A percentile compares a stretch with the other conserved stretches of the same genome.
Evolutionary conservation across 2,329 filamentous ascomycete species (phyloP).

Genomic region (Fusarium sulawesiense): DNA sequence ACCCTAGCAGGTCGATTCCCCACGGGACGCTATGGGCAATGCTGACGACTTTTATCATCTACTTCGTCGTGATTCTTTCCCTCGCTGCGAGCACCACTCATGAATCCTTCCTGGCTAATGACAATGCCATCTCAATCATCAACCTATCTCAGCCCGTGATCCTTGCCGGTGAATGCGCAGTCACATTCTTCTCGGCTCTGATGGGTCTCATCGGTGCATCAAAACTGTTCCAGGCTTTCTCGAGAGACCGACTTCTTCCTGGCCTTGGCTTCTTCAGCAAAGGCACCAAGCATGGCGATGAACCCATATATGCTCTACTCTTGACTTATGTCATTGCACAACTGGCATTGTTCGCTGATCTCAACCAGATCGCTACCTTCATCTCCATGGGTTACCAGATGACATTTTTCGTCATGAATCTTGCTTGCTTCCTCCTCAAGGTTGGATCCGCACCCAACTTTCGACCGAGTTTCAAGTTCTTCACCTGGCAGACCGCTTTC

Average conservation of each 20-base stretch:
- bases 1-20: conserved; percentile 86
- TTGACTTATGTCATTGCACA: conserved; percentile 82
- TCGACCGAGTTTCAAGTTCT: conserved; percentile 87
- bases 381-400: conserved; percentile 94
- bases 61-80: conserved; percentile 80
- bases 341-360: conserved; percentile 81
- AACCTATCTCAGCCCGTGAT: conserved; percentile 80
- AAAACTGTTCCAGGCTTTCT: conserved; percentile 85
- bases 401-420: conserved; percentile 90
- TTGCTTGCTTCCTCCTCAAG: conserved; percentile 88
- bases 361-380: conserved; percentile 89
- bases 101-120: conserved; percentile 76
- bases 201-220: conserved; percentile 90
- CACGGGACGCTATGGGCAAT: conserved; percentile 85
- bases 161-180: conserved; percentile 83
- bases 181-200: conserved; percentile 84
- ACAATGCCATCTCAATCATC: conserved; percentile 84
- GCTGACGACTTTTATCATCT: conserved; percentile 78
- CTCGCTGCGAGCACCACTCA: conserved; percentile 82
- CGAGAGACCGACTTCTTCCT: conserved; percentile 81
- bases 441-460: conserved; percentile 91
- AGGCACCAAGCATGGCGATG: conserved; percentile 77
- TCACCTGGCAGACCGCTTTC: conserved; percentile 85
- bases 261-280: conserved; percentile 79
- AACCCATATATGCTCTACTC: conserved; percentile 80